Conservation (phyloP, 2,329 filamentous ascomycete genomes). For the Scytalidium sp. region DNA sequence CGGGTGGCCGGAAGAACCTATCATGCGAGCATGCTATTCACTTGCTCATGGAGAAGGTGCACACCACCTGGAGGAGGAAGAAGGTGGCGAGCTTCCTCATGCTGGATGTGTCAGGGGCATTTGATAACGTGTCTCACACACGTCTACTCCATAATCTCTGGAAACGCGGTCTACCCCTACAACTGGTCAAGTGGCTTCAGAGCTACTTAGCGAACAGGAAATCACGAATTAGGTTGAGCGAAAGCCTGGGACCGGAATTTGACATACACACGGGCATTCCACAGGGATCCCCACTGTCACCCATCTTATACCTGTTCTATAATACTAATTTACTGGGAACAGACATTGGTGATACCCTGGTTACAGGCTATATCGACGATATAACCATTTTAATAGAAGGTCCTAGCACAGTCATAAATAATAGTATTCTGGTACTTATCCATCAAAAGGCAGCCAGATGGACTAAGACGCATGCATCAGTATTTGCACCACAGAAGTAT, state of each 20-base stretch:
- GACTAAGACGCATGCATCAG: conserved; percentile 21
- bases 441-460: conserved; percentile 17
- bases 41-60: conserved; percentile 23
- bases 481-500: conserved; percentile 28
- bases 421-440: conserved; percentile 12
- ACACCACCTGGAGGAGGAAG: conserved; percentile 16
- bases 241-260: conserved; percentile 12
- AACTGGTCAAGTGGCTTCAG: conserved; percentile 16
- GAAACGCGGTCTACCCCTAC: conserved; percentile 14
- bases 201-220: conserved; percentile 17
- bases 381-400: conserved; percentile 17
- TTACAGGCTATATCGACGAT: conserved; percentile 24
- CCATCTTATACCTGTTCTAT: conserved; percentile 31
- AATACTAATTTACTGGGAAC: conserved; percentile 26
- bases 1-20: conserved; percentile 22
- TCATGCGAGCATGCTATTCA: conserved; percentile 26
- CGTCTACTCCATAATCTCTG: conserved; percentile 22
- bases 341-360: conserved; percentile 12
- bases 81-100: conserved; percentile 27
- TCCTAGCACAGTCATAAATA: conserved; percentile 16
- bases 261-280: conserved; percentile 23
- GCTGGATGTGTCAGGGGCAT: conserved; percentile 29
- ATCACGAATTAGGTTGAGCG: conserved; percentile 15
- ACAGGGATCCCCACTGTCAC: conserved; percentile 27
- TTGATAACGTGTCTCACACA: conserved; percentile 23